These are phyloP conservation scores for Aspergillus japonicus DNA, from an alignment of 2,329 filamentous ascomycete genomes.

Conservation along the genomic window DNA sequence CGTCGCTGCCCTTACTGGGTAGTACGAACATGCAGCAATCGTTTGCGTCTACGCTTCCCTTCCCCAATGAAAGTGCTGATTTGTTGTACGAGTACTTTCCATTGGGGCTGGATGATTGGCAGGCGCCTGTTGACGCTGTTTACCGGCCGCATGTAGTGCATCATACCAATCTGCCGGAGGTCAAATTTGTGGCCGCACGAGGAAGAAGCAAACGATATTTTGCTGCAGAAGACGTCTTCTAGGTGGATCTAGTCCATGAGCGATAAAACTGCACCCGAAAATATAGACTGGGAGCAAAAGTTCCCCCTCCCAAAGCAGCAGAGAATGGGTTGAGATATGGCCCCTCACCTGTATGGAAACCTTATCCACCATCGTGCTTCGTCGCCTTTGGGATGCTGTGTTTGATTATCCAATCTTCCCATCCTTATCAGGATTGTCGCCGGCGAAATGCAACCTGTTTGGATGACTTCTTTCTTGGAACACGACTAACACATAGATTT, in stretches of 20 bases:
- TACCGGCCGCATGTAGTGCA: constrained; percentile 93
- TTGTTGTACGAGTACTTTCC: constrained; percentile 94
- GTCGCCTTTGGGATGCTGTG: not conserved
- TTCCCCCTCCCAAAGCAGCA: not conserved
- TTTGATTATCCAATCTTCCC: not conserved
- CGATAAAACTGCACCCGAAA: not conserved
- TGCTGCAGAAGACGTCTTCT: constrained; percentile 56
- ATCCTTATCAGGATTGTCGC: not conserved
- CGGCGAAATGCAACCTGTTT: not conserved
- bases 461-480: not conserved
- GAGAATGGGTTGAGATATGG: too few relatives aligned
- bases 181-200: constrained; percentile 66
- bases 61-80: constrained; percentile 68
- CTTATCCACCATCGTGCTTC: not conserved
- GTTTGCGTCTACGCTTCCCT: constrained; percentile 58
- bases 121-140: constrained; percentile 84
- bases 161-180: constrained; percentile 71
- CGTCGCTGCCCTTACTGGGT: constrained; percentile 34
- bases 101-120: constrained; percentile 84
- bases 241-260: constrained; percentile 1
- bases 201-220: constrained; percentile 72
- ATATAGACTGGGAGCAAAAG: not conserved
- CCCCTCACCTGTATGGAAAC: not conserved
- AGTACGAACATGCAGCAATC: constrained; percentile 35
- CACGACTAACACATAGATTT: not conserved